Evolutionary conservation across 306 rosid genomes (phyloP), one percentile per base, ranked within the genome.

Genomic region (Potentilla sterilis): DNA sequence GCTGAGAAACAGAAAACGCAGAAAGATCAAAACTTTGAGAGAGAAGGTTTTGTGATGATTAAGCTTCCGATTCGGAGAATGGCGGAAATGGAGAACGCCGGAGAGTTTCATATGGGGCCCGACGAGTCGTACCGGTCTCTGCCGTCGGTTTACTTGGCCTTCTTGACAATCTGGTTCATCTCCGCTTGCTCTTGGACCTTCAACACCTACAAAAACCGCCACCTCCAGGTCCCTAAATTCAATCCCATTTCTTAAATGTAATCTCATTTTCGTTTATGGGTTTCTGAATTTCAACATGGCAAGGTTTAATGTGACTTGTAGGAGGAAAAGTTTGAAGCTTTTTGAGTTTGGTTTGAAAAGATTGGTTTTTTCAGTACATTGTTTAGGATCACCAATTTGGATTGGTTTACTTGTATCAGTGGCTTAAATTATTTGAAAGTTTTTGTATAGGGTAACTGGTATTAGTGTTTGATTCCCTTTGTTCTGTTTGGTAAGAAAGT

Each of bases 141-240:
- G 3, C 98, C 99, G 61, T 79, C 87, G 49, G 84, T 96, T 16
- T 96, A 92, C 89, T 75, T 92, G 69, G 84, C 85, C 76, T 90
- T 92, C 83, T 67, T 89, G 75, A 84, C 86, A 35, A 79, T 96
- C 74, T 96, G 98, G 99, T 78, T 92, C 51, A 69, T 90, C 89
- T 89, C 92, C 67, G 92, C 92, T 68, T 92, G 84, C 78, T 89
- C 93, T 52, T 96, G 99, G 99, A 89, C 99, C 74, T 51, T 85
- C 78, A 92, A 90, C 81, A 90, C 96, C 82, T 92, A 80, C 82
- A 89, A 82, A 74, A 90, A 81, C 64, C 97, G 99, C 80, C 98
- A 85, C 79, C 91, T 82, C 74, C 99, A 92, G 99, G 99, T 90
- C 78, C 16, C 49, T 63, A 57, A 67, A 73, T 18, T 35, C 64